These are phyloP conservation scores for Oidium heveae DNA, from an alignment of 2,329 filamentous ascomycete genomes.

Conservation along the genomic window DNA sequence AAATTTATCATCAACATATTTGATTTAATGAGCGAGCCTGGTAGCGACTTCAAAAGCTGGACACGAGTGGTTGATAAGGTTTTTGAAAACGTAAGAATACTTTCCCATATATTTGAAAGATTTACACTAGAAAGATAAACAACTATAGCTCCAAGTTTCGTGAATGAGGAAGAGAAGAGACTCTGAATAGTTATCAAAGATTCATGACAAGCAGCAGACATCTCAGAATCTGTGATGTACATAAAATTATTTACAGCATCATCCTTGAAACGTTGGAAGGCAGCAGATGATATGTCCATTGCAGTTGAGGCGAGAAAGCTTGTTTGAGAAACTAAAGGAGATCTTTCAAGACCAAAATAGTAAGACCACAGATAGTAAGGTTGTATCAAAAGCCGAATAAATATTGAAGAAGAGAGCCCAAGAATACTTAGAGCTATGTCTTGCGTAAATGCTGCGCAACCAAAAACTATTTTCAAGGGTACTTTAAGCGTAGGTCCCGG, in stretches of 20 bases:
- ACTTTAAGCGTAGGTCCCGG: constrained; percentile 44
- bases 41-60: constrained; percentile 13
- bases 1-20: constrained; percentile 33
- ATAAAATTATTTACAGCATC: constrained; percentile 24
- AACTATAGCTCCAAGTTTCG: constrained; percentile 16
- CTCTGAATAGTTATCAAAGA: constrained; percentile 36
- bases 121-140: constrained; percentile 22
- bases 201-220: constrained; percentile 49
- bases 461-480: constrained; percentile 46
- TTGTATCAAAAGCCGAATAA: constrained; percentile 6
- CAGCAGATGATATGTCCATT: constrained; percentile 9
- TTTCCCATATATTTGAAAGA: constrained; percentile 13
- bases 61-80: constrained; percentile 2
- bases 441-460: constrained; percentile 52
- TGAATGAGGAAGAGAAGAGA: constrained; percentile 20
- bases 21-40: constrained; percentile 19
- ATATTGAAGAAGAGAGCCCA: constrained; percentile 23
- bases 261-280: constrained; percentile 19
- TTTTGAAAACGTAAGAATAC: constrained; percentile 1
- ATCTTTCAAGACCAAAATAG: constrained; percentile 1
- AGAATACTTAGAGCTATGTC: constrained; percentile 44
- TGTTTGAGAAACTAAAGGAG: neutral
- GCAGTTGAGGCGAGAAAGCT: constrained; percentile 4
- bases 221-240: constrained; percentile 25
- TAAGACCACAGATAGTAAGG: constrained; percentile 5